Percentiles rank a stretch among this genome's conserved stretches.
These are phyloP conservation scores for Rhododendron simsii DNA, from an alignment of 148 eudicot genomes.

Conservation along the genomic window DNA sequence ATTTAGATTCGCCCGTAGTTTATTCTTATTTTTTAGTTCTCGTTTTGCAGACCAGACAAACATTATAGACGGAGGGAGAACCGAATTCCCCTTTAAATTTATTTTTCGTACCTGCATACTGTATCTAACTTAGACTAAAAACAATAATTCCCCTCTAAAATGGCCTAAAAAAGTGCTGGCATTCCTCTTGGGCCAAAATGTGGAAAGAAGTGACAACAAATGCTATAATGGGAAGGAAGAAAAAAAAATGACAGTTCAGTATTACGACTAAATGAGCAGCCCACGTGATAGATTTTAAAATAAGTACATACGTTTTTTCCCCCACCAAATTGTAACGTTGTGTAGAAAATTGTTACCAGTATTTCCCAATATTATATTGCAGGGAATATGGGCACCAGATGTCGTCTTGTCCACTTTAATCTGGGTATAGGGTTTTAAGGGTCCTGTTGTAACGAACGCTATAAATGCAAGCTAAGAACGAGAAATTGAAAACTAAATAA, in stretches of 20 bases:
- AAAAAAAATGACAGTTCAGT: not conserved
- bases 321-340: not conserved
- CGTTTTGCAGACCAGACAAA: no score
- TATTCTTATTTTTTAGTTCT: no score
- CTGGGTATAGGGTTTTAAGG: not conserved
- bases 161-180: not conserved
- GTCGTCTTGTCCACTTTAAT: not conserved
- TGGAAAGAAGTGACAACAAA: not conserved
- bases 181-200: not conserved
- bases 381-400: not conserved
- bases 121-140: no score
- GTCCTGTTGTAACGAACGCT: no score
- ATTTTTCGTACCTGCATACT: no score
- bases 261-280: not conserved
- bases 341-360: not conserved
- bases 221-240: not conserved
- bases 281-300: not conserved
- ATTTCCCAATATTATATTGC: not conserved
- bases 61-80: no score
- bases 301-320: not conserved
- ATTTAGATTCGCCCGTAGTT: no score
- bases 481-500: no score
- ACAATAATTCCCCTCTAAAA: not conserved
- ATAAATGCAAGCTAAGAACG: no score
- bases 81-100: no score